Percentiles rank a stretch among this genome's conserved stretches.
These are phyloP conservation scores for Hericium rajendrae DNA, from an alignment of 768 basidiomycete species.

Conservation along the genomic window DNA sequence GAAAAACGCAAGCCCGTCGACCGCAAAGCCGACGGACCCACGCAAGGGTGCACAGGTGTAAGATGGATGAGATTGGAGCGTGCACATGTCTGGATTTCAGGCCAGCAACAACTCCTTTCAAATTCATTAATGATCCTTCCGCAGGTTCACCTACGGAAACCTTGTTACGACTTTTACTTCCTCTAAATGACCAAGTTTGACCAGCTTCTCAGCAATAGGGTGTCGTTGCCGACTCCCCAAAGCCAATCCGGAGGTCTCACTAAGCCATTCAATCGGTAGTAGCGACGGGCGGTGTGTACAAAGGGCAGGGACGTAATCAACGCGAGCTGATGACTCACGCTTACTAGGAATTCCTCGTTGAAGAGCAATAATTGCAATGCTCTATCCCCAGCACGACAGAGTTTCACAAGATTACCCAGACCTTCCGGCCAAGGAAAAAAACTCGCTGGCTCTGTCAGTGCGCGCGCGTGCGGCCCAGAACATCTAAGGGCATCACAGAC, in stretches of 20 bases:
- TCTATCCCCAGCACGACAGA: constrained; percentile 79
- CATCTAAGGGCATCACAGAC: constrained; percentile 26
- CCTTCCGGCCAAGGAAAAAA: constrained; percentile 69
- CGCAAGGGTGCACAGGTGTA: too few species aligned
- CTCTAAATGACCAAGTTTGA: too few species aligned
- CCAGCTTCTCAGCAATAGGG: constrained; percentile 35
- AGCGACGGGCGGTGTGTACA: constrained; percentile 86
- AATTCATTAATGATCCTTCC: too few species aligned
- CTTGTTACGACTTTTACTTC: too few species aligned
- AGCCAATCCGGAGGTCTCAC: constrained; percentile 78
- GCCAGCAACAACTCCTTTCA: too few species aligned
- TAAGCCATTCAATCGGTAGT: constrained; percentile 89
- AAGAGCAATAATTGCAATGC: constrained; percentile 90
- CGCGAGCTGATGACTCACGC: constrained; percentile 81
- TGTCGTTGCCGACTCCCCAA: constrained; percentile 47
- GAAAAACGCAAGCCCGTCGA: too few species aligned
- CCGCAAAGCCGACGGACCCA: too few species aligned
- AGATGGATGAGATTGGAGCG: too few species aligned
- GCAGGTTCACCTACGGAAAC: too few species aligned
- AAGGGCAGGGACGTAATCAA: constrained; percentile 89
- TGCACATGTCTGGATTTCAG: too few species aligned
- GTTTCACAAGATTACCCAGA: constrained; percentile 74
- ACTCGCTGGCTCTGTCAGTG: constrained; percentile 87
- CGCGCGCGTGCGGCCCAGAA: constrained; percentile 82
- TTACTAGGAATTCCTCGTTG: constrained; percentile 88